Conservation (phyloP, 371 early-diverging fungal genomes). For the Actinomortierella wolfii region DNA sequence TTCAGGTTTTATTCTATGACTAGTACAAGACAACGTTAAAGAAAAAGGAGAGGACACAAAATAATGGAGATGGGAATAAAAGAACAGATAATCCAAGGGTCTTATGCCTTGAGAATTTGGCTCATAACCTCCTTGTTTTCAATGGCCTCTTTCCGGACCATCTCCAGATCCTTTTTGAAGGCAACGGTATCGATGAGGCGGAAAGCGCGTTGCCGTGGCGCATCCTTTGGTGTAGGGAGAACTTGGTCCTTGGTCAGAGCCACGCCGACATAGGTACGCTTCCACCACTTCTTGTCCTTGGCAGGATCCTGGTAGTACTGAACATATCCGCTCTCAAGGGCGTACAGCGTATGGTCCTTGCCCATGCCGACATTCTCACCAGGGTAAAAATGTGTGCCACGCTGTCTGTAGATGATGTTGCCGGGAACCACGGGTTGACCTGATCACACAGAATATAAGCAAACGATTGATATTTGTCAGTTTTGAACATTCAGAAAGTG, state of each 20-base stretch:
- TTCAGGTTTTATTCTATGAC: too few species aligned
- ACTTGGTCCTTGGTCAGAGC: constrained; percentile 66
- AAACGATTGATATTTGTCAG: constrained; percentile 4
- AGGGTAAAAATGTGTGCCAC: constrained; percentile 91
- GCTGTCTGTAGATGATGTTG: constrained; percentile 91
- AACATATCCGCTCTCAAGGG: constrained; percentile 85
- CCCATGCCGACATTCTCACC: constrained; percentile 92
- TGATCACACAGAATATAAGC: not conserved
- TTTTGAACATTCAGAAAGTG: not conserved
- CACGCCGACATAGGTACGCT: constrained; percentile 83
- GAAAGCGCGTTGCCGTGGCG: constrained; percentile 77
- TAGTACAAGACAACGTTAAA: too few species aligned
- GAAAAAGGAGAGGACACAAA: too few species aligned
- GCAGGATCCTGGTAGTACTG: constrained; percentile 79
- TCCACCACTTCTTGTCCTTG: constrained; percentile 59
- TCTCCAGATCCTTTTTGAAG: constrained; percentile 41
- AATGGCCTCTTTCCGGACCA: constrained; percentile 5
- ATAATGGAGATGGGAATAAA: too few species aligned
- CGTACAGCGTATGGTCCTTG: constrained; percentile 91
- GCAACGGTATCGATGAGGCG: constrained; percentile 67
- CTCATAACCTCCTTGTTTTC: not conserved
- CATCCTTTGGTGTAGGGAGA: constrained; percentile 66
- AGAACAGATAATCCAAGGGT: not conserved
- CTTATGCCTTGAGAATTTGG: not conserved
- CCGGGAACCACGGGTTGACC: constrained; percentile 81